phyloP scores from a whole-genome alignment of 2,329 filamentous ascomycete species.

The Claviceps capensis region DNA sequence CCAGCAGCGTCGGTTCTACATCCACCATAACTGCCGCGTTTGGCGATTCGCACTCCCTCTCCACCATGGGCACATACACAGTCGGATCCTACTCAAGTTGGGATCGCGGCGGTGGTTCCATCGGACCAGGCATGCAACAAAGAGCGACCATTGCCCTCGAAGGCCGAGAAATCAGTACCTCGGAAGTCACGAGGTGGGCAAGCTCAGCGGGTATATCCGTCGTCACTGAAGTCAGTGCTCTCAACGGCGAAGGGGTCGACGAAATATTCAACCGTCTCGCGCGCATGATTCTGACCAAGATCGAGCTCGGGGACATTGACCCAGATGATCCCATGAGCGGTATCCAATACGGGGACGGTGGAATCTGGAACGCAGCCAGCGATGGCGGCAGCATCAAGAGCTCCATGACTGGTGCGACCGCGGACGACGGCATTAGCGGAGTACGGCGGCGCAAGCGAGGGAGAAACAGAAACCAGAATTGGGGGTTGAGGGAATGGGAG shows the following conservation, averaged over 20 bases:
- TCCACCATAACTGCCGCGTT: conserved; percentile 22
- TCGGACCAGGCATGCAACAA: conserved; percentile 39
- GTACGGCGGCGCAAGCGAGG: conserved; percentile 28
- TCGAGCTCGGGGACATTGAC: conserved; percentile 93
- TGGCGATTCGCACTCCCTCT: conserved; percentile 16
- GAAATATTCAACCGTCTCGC: conserved; percentile 81
- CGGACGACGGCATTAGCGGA: conserved; percentile 33
- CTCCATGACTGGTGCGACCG: conserved; percentile 41
- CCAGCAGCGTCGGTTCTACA: conserved; percentile 33
- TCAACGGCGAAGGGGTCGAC: conserved; percentile 81
- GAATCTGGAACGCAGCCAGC: conserved; percentile 52
- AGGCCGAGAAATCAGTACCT: conserved; percentile 61
- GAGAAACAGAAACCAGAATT: conserved; percentile 34
- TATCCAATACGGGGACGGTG: conserved; percentile 83
- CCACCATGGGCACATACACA: conserved; percentile 11
- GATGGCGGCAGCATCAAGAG: conserved; percentile 64
- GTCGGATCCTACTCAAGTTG: conserved; percentile 14
- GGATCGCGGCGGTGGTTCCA: conserved; percentile 20
- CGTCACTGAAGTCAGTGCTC: conserved; percentile 75
- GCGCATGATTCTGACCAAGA: conserved; percentile 89
- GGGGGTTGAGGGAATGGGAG: conserved; percentile 56
- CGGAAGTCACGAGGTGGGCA: conserved; percentile 78
- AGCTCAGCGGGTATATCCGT: conserved; percentile 68
- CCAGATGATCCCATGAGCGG: conserved; percentile 93
- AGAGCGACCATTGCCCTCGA: conserved; percentile 62